A percentile compares a stretch with the other conserved stretches of the same genome.
phyloP scores from a whole-genome alignment of 169 alveolate species.

The Cyclospora cayetanensis region DNA sequence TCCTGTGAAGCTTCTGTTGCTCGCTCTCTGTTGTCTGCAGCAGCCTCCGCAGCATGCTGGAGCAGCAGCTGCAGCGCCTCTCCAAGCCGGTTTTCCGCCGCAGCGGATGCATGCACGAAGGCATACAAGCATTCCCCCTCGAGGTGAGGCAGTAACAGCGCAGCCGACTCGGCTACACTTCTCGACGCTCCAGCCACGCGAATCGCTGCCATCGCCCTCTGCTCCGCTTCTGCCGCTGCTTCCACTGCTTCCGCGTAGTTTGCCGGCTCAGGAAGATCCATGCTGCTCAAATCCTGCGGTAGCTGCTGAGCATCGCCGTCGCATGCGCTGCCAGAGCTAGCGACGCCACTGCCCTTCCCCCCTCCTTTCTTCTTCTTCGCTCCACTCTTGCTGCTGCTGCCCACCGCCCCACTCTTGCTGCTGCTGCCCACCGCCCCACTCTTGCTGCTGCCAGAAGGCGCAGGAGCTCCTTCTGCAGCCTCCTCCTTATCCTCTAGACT shows the following conservation, averaged over 20 bases:
- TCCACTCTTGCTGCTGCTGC: conserved; percentile 22
- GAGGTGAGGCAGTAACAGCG: conserved; percentile 20
- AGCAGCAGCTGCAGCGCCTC: conserved; percentile 53
- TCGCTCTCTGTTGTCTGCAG: conserved; percentile 27
- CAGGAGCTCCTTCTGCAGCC: conserved; percentile 25
- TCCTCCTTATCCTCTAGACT: too few relatives aligned
- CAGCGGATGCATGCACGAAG: conserved; percentile 45
- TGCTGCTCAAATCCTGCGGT: background rate
- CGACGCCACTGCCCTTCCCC: background rate
- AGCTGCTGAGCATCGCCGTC: background rate
- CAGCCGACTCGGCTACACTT: background rate
- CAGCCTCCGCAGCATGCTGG: conserved; percentile 45
- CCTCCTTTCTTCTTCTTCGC: background rate
- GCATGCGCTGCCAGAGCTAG: background rate
- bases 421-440: background rate
- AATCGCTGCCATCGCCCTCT: background rate
- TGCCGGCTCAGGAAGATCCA: conserved; percentile 40
- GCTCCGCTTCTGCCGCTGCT: conserved; percentile 59
- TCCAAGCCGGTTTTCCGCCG: conserved; percentile 22
- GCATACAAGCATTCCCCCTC: conserved; percentile 26
- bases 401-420: background rate
- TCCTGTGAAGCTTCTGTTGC: conserved; percentile 22
- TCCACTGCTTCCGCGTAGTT: background rate
- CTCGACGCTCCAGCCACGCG: background rate
- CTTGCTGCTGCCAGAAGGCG: conserved; percentile 54